These are phyloP conservation scores for Aspergillus vadensis DNA, from an alignment of 2,329 filamentous ascomycete genomes.

Conservation along the genomic window DNA sequence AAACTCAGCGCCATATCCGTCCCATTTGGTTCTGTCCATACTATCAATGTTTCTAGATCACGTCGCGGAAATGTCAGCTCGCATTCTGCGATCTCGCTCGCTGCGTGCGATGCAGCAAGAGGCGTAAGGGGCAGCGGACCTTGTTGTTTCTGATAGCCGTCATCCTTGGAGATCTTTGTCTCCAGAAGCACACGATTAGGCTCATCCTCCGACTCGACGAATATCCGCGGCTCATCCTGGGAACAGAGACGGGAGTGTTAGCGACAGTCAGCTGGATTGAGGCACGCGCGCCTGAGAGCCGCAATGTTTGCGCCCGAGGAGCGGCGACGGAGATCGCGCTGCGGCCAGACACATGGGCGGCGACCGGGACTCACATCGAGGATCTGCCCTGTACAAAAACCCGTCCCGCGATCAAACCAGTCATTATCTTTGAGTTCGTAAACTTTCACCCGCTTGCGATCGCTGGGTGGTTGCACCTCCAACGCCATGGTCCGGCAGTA, in stretches of 20 bases:
- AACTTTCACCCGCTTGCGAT: conserved; percentile 81
- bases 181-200: conserved; percentile 81
- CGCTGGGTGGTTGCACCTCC: conserved; percentile 51
- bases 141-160: conserved; percentile 98
- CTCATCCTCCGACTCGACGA: conserved; percentile 92
- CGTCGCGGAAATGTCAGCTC: conserved; percentile 29
- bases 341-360: conserved; percentile 4
- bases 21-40: conserved; percentile 91
- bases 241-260: conserved; percentile 13
- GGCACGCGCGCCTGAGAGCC: conserved; percentile 19
- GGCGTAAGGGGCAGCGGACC: conserved; percentile 53
- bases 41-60: conserved; percentile 82
- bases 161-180: conserved; percentile 87
- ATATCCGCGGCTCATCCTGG: conserved; percentile 80
- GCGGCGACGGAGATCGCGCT: conserved; percentile 16
- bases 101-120: conserved; percentile 19
- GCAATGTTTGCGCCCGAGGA: conserved; percentile 24
- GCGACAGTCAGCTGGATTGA: conserved; percentile 11
- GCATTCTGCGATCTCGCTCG: neutral
- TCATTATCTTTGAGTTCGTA: conserved; percentile 98
- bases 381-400: conserved; percentile 83
- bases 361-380: conserved; percentile 61
- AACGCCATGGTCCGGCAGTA: conserved; percentile 48
- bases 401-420: conserved; percentile 97
- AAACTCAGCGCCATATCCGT: conserved; percentile 98